phyloP scores from a whole-genome alignment of 192 early-diverging fungal genomes.

The Gryganskiella cystojenkinii region DNA sequence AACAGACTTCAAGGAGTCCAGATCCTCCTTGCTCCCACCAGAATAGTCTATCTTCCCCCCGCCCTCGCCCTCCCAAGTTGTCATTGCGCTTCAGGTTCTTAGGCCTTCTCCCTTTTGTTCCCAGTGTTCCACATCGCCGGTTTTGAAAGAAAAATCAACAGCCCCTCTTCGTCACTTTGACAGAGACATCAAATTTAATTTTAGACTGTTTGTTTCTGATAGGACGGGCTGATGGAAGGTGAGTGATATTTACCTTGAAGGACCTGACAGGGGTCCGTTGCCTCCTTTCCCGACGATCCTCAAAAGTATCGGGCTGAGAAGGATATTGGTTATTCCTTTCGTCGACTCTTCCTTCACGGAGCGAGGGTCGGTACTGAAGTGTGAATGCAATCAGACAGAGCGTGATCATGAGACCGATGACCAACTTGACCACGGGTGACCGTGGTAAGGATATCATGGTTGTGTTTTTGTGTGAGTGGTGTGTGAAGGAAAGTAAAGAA shows the following conservation, averaged over 20 bases:
- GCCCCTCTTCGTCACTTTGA: too few species aligned
- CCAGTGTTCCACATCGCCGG: too few species aligned
- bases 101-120: too few species aligned
- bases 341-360: slow-evolving; percentile 4
- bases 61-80: too few species aligned
- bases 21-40: too few species aligned
- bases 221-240: too few species aligned
- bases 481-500: neutral
- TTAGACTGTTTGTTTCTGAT: too few species aligned
- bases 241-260: slow-evolving; percentile 25
- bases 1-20: too few species aligned
- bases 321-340: slow-evolving; percentile 14
- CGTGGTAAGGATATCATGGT: slow-evolving; percentile 38
- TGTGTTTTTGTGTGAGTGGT: neutral
- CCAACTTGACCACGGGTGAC: slow-evolving; percentile 34
- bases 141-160: too few species aligned
- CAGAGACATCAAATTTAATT: too few species aligned
- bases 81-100: too few species aligned
- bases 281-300: neutral
- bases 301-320: neutral
- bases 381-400: slow-evolving; percentile 11
- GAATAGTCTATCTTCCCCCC: too few species aligned
- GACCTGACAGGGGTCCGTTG: slow-evolving; percentile 19
- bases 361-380: neutral
- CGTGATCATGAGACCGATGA: slow-evolving; percentile 8